These are phyloP conservation scores for Oxytropis ochrocephala DNA, from an alignment of 306 rosid species.

Conservation along the genomic window DNA sequence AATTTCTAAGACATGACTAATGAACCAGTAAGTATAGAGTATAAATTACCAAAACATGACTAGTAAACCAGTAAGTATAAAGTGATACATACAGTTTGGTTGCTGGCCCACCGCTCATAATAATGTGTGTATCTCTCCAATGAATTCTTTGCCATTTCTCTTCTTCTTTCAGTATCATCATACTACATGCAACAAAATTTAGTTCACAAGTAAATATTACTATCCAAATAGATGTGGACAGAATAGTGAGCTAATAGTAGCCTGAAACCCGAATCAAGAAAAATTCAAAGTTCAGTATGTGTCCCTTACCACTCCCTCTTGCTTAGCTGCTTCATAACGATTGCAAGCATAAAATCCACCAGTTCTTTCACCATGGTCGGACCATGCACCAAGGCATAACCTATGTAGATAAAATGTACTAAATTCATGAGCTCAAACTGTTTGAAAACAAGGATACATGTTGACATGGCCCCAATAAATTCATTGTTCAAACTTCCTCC, in stretches of 20 bases:
- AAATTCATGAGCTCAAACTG: not conserved
- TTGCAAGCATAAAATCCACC: conserved; percentile 98
- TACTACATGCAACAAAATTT: conserved; percentile 29
- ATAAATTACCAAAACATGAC: conserved; percentile 2
- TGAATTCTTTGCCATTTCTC: conserved; percentile 96
- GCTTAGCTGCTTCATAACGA: conserved; percentile 87
- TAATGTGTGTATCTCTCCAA: conserved; percentile 95
- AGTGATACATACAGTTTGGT: conserved; percentile 69
- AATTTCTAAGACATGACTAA: conserved; percentile 2
- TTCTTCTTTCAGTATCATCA: conserved; percentile 71
- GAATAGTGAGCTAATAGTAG: not conserved
- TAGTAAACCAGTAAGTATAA: conserved; percentile 15
- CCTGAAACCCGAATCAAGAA: conserved; percentile 7
- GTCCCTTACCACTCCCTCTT: conserved; percentile 72
- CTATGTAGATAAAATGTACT: conserved; percentile 33
- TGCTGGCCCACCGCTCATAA: conserved; percentile 98
- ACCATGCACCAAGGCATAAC: conserved; percentile 93
- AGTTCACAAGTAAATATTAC: not conserved
- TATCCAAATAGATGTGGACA: not conserved
- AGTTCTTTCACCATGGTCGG: conserved; percentile 91
- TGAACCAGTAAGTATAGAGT: conserved; percentile 14
- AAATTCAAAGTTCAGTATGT: not conserved
- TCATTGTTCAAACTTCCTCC: not conserved
- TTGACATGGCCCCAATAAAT: not conserved
- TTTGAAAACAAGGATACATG: not conserved